Evolutionary conservation across 768 basidiomycete genomes (phyloP), one percentile per base, ranked within the genome.

Genomic region (Lactarius trivialis): DNA sequence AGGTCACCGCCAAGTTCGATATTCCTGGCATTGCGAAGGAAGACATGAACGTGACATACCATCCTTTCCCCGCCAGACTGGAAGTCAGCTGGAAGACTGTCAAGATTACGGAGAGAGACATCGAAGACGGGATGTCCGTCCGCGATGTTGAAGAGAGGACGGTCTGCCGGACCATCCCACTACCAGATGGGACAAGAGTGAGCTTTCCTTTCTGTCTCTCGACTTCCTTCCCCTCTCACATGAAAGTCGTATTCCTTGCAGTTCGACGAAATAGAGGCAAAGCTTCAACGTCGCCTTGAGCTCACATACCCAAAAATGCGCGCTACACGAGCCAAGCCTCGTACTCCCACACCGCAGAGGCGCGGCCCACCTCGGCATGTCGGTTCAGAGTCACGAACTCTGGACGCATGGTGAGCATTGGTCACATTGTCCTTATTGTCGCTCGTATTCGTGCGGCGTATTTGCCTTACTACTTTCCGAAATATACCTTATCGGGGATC

Each of bases 231-330:
- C 30, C 6, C 53, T 48, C 30, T 65, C 43, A 36, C 28, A 12
- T 24, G 6, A 30, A 59, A 33, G 60, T 48, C 24, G 33, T 68
- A 2, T 45, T 30, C 48, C 11, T 61, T 34, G 41, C 63, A 90
- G 88, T 89, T 89, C 62, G 85, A 88, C 68, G 88, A 91, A 69
- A 80, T 91, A 60, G 81, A 79, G 53, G 86, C 82, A 34, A 85
- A 85, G 79, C 82, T 84, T 60, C 80, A 80, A 61, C 80, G 79
- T 64, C 78, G 76, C 61, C 78, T 91, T 34, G 79, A 79, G 63
- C 71, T 91, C 68, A 81, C 82, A 72, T 88, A 89, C 67, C 88
- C 88, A 17, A 74, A 74, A 58, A 53, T 66, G 43, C 65, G 58
- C 32, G 55, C 63, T 15, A 2, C 58, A 19, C 65, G 65, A 51